A percentile compares a stretch with the other conserved stretches of the same genome.
Conservation (phyloP, 1,284 basidiomycete species). For the Cutaneotrichosporon sp. region DNA sequence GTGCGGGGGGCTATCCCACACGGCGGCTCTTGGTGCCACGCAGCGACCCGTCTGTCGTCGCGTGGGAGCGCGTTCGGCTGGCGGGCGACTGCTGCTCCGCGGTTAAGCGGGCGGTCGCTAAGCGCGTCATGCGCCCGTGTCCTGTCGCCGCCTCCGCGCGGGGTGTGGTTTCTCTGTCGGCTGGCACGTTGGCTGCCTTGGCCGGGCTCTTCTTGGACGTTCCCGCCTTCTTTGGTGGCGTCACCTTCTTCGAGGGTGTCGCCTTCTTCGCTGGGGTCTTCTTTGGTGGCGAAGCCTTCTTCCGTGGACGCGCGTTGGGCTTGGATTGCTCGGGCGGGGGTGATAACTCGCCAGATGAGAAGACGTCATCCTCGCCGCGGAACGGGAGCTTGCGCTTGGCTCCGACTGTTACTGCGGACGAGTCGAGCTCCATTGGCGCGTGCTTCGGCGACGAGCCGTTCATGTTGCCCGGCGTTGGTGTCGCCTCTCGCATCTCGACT, state of each 20-base stretch:
- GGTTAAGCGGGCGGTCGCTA: background rate
- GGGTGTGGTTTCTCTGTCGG: conserved; percentile 1
- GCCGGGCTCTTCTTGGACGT: background rate
- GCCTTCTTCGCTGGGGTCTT: background rate
- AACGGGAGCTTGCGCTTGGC: conserved; percentile 4
- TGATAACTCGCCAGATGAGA: background rate
- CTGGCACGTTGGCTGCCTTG: background rate
- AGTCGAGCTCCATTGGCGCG: conserved; percentile 3
- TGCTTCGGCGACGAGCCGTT: background rate
- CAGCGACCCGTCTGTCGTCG: background rate
- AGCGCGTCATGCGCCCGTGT: conserved; percentile 1
- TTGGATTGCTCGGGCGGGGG: background rate
- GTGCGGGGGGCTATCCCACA: conserved; percentile 5
- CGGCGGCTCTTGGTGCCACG: conserved; percentile 5
- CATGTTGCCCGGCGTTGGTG: background rate
- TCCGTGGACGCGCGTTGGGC: background rate
- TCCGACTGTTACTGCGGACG: background rate
- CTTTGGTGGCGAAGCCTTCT: background rate
- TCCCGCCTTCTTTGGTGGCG: background rate
- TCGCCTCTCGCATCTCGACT: background rate
- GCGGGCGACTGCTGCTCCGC: background rate
- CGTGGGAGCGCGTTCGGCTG: conserved; percentile 3
- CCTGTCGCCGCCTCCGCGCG: background rate
- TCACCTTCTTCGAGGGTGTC: background rate
- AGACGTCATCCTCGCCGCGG: background rate